phyloP scores from a whole-genome alignment of 768 basidiomycete species.

The Hydnum rufescens region DNA sequence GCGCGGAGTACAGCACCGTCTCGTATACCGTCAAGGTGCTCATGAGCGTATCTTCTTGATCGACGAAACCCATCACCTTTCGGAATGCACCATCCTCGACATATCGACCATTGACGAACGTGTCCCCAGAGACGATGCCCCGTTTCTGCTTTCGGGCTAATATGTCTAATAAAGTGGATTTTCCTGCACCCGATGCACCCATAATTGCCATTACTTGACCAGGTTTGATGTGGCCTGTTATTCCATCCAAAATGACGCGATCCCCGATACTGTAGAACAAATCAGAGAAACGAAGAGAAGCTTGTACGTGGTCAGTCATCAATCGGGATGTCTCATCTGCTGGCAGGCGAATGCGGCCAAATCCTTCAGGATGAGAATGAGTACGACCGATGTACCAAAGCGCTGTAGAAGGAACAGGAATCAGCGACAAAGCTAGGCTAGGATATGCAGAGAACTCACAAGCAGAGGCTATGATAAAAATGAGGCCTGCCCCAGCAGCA shows the following conservation, averaged over 20 bases:
- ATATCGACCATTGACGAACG: slow-evolving; percentile 69
- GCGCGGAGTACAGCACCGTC: slow-evolving; percentile 83
- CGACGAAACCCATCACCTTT: slow-evolving; percentile 82
- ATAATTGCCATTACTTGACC: slow-evolving; percentile 91
- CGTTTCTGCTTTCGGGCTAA: slow-evolving; percentile 79
- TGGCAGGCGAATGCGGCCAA: slow-evolving; percentile 55
- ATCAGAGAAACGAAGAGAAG: slow-evolving; percentile 75
- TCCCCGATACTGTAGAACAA: slow-evolving; percentile 59
- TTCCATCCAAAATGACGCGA: slow-evolving; percentile 52
- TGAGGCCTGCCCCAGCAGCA: slow-evolving; percentile 50
- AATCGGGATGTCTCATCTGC: slow-evolving; percentile 64
- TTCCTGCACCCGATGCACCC: slow-evolving; percentile 93
- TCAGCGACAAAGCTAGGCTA: not conserved
- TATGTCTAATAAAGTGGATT: slow-evolving; percentile 91
- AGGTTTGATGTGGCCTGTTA: slow-evolving; percentile 68
- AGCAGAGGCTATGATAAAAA: slow-evolving; percentile 50
- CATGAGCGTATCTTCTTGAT: slow-evolving; percentile 97
- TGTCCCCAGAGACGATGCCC: slow-evolving; percentile 51
- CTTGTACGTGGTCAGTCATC: slow-evolving; percentile 88
- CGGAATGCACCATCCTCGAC: slow-evolving; percentile 59
- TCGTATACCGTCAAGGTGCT: slow-evolving; percentile 95
- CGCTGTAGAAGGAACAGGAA: slow-evolving; percentile 21
- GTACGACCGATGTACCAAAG: slow-evolving; percentile 86
- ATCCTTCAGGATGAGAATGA: slow-evolving; percentile 36
- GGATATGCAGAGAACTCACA: slow-evolving; percentile 21